Evolutionary conservation across 345 rosid species (phyloP), one percentile per base, ranked within the genome.

Genomic region (Eutrema yunnanense): DNA sequence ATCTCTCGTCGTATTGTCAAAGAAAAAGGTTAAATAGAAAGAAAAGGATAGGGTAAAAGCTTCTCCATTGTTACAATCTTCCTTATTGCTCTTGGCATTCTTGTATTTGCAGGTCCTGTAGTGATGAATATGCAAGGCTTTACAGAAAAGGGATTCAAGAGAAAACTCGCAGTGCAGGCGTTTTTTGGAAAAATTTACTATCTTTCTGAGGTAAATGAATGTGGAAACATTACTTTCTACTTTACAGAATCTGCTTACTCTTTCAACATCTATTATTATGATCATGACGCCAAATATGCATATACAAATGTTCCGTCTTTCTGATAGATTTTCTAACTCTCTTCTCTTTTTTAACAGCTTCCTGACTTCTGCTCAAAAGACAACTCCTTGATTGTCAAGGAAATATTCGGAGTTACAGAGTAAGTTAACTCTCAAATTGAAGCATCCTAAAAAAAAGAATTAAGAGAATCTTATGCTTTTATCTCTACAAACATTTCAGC

Each of bases 371-470:
- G 96, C 75, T 76, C 84, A 7, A 78, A 84, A 79, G 92, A 90
- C 71, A 84, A 78, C 83, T 90, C 99, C 54, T 84, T 95, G 38
- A 78, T 86, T 30, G 86, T 92, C 51, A 92, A 95, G 85, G 97
- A 96, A 81, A 90, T 96, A 65, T 92, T 90, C 37, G 98, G 99
- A 66, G 99, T 87, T 43, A 73, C 96, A 81, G 98, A 88, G 97
- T 92, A 90, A 72, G 92, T 51, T 53, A 3, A 2, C 61, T 57
- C 43, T 50, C 34, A 4, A 34, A 9, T 56, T 30, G 2, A 49
- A 48, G 2, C 9, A 26, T 69, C 12, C 6, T 6, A 1, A 2
- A 32, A 42, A 43, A 2, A 1, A 32, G 32, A 32, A 8, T 6
- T 16, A 56, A 1, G 8, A 26, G 7, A 42, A 4, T 41, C 16